Evolutionary conservation across 2,329 filamentous ascomycete genomes (phyloP).

Genomic region (Gyromitra esculenta): DNA sequence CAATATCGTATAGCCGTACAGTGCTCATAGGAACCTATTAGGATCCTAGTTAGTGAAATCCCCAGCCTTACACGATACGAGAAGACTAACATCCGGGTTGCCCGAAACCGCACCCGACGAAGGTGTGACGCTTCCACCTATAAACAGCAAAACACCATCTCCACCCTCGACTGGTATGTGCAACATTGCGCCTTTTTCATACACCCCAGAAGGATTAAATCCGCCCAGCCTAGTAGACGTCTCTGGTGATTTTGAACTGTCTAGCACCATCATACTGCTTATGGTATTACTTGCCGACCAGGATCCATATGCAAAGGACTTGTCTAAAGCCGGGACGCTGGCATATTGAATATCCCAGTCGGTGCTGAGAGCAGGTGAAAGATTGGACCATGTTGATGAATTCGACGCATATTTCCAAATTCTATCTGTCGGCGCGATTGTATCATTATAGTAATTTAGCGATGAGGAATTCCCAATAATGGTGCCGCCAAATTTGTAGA

Average conservation of each 20-base stretch:
- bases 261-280: conserved; percentile 24
- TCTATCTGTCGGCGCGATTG: neutral
- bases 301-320: conserved; percentile 33
- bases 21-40: conserved; percentile 25
- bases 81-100: conserved; percentile 36
- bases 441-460: conserved; percentile 21
- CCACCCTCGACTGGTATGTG: conserved; percentile 21
- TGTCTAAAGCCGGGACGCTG: conserved; percentile 38
- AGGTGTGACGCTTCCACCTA: conserved; percentile 28
- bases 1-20: conserved; percentile 38
- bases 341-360: conserved; percentile 37
- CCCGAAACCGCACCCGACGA: neutral
- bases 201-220: conserved; percentile 5
- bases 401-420: conserved; percentile 27
- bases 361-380: conserved; percentile 21
- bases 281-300: conserved; percentile 2
- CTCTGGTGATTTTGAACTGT: conserved; percentile 21
- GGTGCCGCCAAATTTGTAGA: conserved; percentile 33
- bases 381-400: conserved; percentile 10
- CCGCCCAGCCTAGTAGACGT: neutral
- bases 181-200: conserved; percentile 33
- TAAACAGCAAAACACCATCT: conserved; percentile 32
- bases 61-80: neutral
- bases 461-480: conserved; percentile 13
- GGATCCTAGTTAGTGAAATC: conserved; percentile 2